A percentile compares a stretch with the other conserved stretches of the same genome.
Evolutionary conservation across 192 early-diverging fungal genomes (phyloP).

Genomic region (Polychytrium aggregatum): DNA sequence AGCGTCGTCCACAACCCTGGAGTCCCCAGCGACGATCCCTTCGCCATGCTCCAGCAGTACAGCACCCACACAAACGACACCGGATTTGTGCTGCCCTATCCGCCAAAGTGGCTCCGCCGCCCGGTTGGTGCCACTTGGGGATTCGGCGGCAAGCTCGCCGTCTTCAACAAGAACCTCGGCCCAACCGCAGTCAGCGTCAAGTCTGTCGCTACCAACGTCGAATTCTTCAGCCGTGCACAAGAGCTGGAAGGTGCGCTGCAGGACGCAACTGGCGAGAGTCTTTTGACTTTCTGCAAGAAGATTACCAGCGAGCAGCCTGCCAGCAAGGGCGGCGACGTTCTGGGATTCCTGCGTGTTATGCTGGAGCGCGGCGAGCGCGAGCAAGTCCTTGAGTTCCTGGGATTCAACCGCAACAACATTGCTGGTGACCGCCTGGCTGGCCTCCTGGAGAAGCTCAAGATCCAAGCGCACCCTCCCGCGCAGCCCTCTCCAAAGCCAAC

Average conservation of each 20-base stretch:
- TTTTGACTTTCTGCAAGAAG: slow-evolving; percentile 22
- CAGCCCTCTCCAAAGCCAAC: too few relatives aligned
- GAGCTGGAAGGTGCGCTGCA: slow-evolving; percentile 64
- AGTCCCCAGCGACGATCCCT: slow-evolving; percentile 53
- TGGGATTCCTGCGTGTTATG: slow-evolving; percentile 76
- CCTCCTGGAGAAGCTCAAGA: slow-evolving; percentile 31
- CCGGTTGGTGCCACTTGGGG: slow-evolving; percentile 79
- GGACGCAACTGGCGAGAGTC: slow-evolving; percentile 14
- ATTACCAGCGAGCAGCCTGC: slow-evolving; percentile 10
- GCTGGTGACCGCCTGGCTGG: slow-evolving; percentile 48
- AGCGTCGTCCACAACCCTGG: slow-evolving; percentile 11
- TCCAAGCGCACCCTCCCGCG: slow-evolving; percentile 5
- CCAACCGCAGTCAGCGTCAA: slow-evolving; percentile 40
- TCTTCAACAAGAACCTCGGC: slow-evolving; percentile 42
- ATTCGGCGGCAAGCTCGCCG: slow-evolving; percentile 82
- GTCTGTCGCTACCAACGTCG: slow-evolving; percentile 61
- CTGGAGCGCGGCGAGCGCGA: slow-evolving; percentile 70
- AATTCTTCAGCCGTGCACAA: slow-evolving; percentile 52
- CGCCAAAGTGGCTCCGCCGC: slow-evolving; percentile 91
- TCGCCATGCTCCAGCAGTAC: slow-evolving; percentile 38
- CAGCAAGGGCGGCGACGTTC: slow-evolving; percentile 36
- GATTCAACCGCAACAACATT: slow-evolving; percentile 64
- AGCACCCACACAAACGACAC: slow-evolving; percentile 2
- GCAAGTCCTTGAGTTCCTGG: slow-evolving; percentile 76
- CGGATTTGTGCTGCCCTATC: slow-evolving; percentile 35